A percentile compares a stretch with the other conserved stretches of the same genome.
phyloP scores from a whole-genome alignment of 305 asterid genomes.

The Fraxinus paxiana region DNA sequence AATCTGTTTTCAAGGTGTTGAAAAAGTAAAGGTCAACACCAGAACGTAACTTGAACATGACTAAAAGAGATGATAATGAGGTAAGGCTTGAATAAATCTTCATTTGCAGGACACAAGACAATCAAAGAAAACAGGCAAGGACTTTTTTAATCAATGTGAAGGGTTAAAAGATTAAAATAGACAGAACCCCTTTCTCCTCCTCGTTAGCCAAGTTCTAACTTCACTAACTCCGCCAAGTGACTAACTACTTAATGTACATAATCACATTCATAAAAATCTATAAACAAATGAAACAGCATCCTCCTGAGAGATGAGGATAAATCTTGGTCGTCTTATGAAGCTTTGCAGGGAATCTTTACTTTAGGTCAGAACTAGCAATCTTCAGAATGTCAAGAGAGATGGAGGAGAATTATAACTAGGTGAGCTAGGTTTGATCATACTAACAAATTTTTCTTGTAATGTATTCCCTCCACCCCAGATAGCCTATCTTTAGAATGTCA shows the following conservation, averaged over 20 bases:
- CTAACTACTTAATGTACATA: neutral
- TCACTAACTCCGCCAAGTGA: neutral
- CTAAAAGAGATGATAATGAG: neutral
- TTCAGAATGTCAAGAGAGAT: neutral
- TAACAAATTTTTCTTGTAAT: neutral
- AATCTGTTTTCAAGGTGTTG: conserved; percentile 43
- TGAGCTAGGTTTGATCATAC: neutral
- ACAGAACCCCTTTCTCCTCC: neutral
- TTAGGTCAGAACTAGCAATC: neutral
- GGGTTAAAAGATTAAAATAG: neutral
- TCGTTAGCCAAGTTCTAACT: neutral
- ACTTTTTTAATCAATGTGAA: neutral
- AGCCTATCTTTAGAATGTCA: neutral
- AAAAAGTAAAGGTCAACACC: conserved; percentile 12
- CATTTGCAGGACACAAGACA: neutral
- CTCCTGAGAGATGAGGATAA: neutral
- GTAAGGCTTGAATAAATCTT: neutral
- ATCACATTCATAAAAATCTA: neutral
- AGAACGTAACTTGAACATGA: neutral
- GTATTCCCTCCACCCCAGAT: neutral
- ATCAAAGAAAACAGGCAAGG: neutral
- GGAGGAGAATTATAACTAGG: neutral
- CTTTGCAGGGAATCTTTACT: neutral
- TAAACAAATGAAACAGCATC: neutral
- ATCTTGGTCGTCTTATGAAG: neutral